Conservation (phyloP, 140 eudicot species). For the Stevia rebaudiana region DNA sequence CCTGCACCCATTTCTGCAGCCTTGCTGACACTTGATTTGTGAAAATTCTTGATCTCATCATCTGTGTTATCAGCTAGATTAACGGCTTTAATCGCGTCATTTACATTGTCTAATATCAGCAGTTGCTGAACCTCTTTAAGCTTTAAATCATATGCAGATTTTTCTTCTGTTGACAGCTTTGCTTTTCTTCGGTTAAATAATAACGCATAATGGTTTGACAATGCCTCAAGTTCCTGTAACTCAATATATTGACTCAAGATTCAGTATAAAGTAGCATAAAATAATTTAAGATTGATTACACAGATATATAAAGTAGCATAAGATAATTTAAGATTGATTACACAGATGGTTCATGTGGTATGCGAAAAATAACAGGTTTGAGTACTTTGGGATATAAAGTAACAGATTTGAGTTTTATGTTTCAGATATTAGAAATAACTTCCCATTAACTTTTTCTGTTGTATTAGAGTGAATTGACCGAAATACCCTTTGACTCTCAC, state of each 20-base stretch:
- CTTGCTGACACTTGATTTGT: conserved; percentile 74
- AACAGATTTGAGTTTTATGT: too few species aligned
- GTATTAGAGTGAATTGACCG: too few species aligned
- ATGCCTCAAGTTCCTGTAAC: conserved; percentile 84
- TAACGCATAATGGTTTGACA: conserved; percentile 81
- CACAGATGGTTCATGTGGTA: neutral
- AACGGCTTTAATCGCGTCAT: conserved; percentile 43
- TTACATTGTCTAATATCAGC: conserved; percentile 49
- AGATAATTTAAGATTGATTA: too few species aligned
- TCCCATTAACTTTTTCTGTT: too few species aligned
- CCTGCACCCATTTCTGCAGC: conserved; percentile 98
- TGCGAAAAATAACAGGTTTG: too few species aligned
- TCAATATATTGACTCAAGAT: neutral
- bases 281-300: too few species aligned
- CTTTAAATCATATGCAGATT: conserved; percentile 64
- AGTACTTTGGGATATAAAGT: too few species aligned
- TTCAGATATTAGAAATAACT: too few species aligned
- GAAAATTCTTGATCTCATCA: conserved; percentile 72
- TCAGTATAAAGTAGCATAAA: neutral
- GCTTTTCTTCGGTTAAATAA: conserved; percentile 80
- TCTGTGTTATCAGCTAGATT: conserved; percentile 36
- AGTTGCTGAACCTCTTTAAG: conserved; percentile 88
- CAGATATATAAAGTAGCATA: too few species aligned
- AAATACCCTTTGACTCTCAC: too few species aligned
- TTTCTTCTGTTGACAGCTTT: conserved; percentile 75